Percentiles rank a stretch among this genome's conserved stretches.
Conservation (phyloP, 2,329 filamentous ascomycete genomes). For the Juglanconis sp. region DNA sequence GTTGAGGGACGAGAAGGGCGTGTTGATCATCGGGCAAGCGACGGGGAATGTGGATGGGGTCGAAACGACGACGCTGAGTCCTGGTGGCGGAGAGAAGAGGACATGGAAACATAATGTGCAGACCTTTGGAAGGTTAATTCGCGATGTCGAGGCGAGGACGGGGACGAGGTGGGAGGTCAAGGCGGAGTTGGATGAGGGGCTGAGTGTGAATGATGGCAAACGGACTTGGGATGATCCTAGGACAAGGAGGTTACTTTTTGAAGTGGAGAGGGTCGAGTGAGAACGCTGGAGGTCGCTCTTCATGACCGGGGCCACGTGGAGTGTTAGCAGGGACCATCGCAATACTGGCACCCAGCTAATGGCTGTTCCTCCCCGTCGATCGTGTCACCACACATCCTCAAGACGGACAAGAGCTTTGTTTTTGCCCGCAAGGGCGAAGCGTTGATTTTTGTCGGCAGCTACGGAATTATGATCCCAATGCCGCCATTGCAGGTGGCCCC, state of each 20-base stretch:
- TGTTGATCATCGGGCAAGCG: slow-evolving; percentile 30
- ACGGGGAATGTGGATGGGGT: slow-evolving; percentile 21
- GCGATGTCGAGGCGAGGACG: slow-evolving; percentile 18
- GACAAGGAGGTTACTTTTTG: slow-evolving; percentile 21
- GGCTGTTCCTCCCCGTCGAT: background rate
- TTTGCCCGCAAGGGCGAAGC: slow-evolving; percentile 15
- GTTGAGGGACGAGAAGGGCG: slow-evolving; percentile 26
- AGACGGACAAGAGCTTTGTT: background rate
- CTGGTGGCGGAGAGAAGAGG: slow-evolving; percentile 9
- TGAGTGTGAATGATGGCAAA: slow-evolving; percentile 23
- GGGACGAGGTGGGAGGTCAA: slow-evolving; percentile 24
- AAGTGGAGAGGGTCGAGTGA: slow-evolving; percentile 17
- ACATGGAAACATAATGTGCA: slow-evolving; percentile 32
- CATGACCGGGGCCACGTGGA: background rate
- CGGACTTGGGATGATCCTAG: slow-evolving; percentile 24
- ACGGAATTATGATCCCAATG: slow-evolving; percentile 16
- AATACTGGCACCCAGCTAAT: too few relatives aligned
- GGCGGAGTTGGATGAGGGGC: slow-evolving; percentile 20
- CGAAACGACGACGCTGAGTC: background rate
- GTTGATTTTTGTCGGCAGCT: slow-evolving; percentile 17
- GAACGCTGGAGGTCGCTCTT: background rate
- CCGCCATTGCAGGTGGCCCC: slow-evolving; percentile 13
- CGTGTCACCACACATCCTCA: background rate
- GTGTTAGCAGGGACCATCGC: background rate
- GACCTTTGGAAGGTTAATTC: slow-evolving; percentile 24